Percentiles rank a stretch among this genome's conserved stretches.
Conservation (phyloP, 495 filamentous ascomycete species). For the Trichoderma reesei region DNA sequence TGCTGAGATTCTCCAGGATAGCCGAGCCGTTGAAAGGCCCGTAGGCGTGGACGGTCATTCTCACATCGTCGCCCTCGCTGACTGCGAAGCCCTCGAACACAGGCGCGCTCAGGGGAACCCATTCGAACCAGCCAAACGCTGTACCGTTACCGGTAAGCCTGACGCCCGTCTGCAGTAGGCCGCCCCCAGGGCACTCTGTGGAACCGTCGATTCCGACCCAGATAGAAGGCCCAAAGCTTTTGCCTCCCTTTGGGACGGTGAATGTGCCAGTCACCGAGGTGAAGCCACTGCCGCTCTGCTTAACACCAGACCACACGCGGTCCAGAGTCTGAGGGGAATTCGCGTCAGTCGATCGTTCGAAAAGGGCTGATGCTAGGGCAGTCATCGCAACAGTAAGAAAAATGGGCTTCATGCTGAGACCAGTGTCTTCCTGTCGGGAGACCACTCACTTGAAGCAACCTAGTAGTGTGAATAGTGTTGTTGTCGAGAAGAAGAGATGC, state of each 20-base stretch:
- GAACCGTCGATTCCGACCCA: not conserved
- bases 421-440: not conserved
- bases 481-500: not conserved
- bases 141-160: not conserved
- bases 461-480: not conserved
- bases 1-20: not conserved
- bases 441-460: not conserved
- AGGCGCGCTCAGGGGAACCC: constrained; percentile 25
- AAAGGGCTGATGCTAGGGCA: not conserved
- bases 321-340: not conserved
- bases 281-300: not conserved
- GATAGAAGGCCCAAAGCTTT: not conserved
- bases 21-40: constrained; percentile 33
- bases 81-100: constrained; percentile 41
- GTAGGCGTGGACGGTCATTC: constrained; percentile 39
- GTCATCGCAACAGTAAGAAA: not conserved
- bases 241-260: not conserved
- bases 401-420: not conserved
- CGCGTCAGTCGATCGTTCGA: constrained; percentile 12
- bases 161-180: not conserved
- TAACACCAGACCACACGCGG: not conserved
- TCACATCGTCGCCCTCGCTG: constrained; percentile 46
- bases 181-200: not conserved
- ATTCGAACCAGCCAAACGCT: constrained; percentile 20
- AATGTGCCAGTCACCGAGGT: not conserved